Evolutionary conservation across 2,329 filamentous ascomycete genomes (phyloP), one percentile per base, ranked within the genome.

Genomic region (Epicoccum nigrum): DNA sequence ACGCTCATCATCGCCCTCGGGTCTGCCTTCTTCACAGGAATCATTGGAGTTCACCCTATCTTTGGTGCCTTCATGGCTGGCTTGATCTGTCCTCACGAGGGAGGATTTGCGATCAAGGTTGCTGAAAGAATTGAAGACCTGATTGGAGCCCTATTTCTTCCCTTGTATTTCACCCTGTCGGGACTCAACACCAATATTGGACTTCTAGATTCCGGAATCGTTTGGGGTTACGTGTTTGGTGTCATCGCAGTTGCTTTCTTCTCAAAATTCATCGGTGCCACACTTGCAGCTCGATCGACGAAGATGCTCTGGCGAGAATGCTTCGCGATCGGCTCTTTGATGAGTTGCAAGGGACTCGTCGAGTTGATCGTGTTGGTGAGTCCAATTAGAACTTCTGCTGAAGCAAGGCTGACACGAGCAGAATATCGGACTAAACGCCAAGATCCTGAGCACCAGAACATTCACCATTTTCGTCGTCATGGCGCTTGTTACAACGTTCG

Each of bases 401-500:
- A 6, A 13, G 5, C 32, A n/a, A 19, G 33, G 53, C 62, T 69
- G 45, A 69, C 38, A 23, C 7, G 7, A 1, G n/a, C 59, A 86
- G 81, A 89, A 89, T 65, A 91, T 97, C 62, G 91, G 92, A 35
- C 80, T 92, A 2, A 86, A 93, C 76, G 91, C 92, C 16, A 85
- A 84, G 28, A 95, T 96, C 54, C 79, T 96, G 15, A 92, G 88
- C 51, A 82, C 81, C 0, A 80, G 89, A 13, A 95, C 91, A 0
- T 96, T 96, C 65, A 96, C 92, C 44, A 95, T 96, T 46, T 96
- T 96, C 62, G 91, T 96, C 17, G 89, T 96, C 65, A 96, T 96
- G 92, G 92, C 92, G 7, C 78, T 96, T 2, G 79, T 95, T 25
- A 95, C 91, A 0, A 96, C 92, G 0, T 91, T 96, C 51, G 75